Evolutionary conservation across 2,329 filamentous ascomycete species (phyloP), one percentile per base, ranked within the genome.

Genomic region (Hypoxylon sp.): DNA sequence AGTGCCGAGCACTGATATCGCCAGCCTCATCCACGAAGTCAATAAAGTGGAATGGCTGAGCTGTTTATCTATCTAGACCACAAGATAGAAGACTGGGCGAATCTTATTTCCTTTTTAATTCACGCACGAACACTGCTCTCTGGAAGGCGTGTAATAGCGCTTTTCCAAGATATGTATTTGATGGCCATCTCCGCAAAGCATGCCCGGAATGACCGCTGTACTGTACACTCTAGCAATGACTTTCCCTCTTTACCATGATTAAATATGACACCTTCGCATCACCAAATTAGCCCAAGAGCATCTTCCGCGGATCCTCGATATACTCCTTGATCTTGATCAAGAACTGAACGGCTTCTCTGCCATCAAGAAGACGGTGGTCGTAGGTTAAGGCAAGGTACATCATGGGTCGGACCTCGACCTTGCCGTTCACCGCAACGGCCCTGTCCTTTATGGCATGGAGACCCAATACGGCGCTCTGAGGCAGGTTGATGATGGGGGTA

Each of bases 321-420:
- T 92, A 97, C 80, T 97, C 93, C 88, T 98, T 98, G 76, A 99
- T 85, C 88, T 97, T 97, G 67, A 98, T 91, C 73, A 98, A 85
- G 86, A 98, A 98, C 68, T 95, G 96, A 41, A 97, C 94, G 48
- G 95, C 96, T 83, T 98, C 95, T 78, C 95, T 89, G 53, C 96
- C 96, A 79, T 98, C 96, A 23, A 99, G 85, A 52, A 99, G 88
- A 77, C 96, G 92, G 83, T 99, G 96, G 79, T 99, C 96, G 78
- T 99, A 99, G 12, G 96, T 99, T 65, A 99, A 86, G 43, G 96
- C 96, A 70, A 99, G 88, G 81, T 97, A 98, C 96, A 99, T 99
- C 94, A 99, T 98, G n/a, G 96, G 96, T 71, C 96, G 88, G 73
- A 97, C 92, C 80, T 97, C 94, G 62, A 98, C 85, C 84, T 97